phyloP scores from a whole-genome alignment of 2,329 filamentous ascomycete species.

The Cadophora gregata region DNA sequence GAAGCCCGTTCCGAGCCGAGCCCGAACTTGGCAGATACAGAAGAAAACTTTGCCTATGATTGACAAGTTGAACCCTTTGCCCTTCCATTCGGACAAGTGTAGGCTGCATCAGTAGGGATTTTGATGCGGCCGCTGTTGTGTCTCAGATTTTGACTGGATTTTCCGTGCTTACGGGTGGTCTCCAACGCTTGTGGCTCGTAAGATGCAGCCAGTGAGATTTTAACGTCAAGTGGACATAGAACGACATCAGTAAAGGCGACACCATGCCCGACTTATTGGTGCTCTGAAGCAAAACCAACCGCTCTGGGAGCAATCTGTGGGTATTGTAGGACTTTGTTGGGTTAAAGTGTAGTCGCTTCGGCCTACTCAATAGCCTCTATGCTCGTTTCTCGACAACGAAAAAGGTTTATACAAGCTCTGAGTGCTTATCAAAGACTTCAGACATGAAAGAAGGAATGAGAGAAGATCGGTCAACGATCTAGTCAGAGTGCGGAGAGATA shows the following conservation, averaged over 20 bases:
- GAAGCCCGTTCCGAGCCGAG: constrained; percentile 11
- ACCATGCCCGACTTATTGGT: constrained; percentile 2
- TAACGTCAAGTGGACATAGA: constrained; percentile 5
- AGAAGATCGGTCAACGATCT: background rate
- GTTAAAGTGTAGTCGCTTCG: background rate
- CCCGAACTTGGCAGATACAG: constrained; percentile 14
- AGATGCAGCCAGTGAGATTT: constrained; percentile 17
- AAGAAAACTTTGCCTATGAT: background rate
- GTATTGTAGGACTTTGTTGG: background rate
- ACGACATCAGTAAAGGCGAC: background rate
- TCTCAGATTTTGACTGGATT: constrained; percentile 6
- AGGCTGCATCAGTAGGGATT: background rate
- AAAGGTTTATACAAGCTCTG: background rate
- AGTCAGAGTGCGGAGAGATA: background rate
- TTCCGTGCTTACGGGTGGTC: constrained; percentile 13
- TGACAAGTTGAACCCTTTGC: background rate
- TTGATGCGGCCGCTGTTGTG: constrained; percentile 9
- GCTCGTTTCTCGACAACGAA: background rate
- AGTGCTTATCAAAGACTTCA: background rate
- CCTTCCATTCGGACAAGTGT: background rate
- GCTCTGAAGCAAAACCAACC: constrained; percentile 2
- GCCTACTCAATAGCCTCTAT: constrained; percentile 9
- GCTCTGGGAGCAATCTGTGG: constrained; percentile 9
- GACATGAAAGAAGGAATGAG: background rate
- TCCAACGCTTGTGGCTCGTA: constrained; percentile 13